Evolutionary conservation across 371 early-diverging fungal genomes (phyloP).

Genomic region (Apophysomyces trapeziformis): DNA sequence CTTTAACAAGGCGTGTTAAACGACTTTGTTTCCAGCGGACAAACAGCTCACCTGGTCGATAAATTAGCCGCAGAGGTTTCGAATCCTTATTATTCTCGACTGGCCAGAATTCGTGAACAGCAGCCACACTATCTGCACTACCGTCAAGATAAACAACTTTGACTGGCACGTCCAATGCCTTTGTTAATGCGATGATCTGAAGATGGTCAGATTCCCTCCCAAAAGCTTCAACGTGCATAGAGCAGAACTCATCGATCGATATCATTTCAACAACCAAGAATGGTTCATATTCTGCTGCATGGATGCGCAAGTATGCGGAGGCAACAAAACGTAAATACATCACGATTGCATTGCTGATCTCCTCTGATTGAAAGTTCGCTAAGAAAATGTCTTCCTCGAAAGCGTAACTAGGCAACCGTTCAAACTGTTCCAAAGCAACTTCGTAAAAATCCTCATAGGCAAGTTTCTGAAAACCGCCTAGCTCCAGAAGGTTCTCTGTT

Average conservation of each 20-base stretch:
- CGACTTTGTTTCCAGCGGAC: neutral
- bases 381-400: constrained; percentile 52
- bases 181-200: constrained; percentile 68
- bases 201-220: constrained; percentile 76
- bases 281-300: constrained; percentile 69
- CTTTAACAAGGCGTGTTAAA: constrained; percentile 27
- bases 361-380: constrained; percentile 61
- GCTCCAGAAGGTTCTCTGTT: constrained; percentile 53
- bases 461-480: constrained; percentile 59
- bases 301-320: constrained; percentile 67
- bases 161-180: constrained; percentile 59
- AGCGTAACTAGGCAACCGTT: constrained; percentile 34
- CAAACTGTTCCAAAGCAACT: constrained; percentile 50
- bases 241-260: constrained; percentile 69
- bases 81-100: constrained; percentile 30
- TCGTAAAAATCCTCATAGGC: constrained; percentile 72
- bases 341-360: constrained; percentile 70
- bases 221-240: constrained; percentile 71
- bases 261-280: constrained; percentile 64
- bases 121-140: constrained; percentile 48
- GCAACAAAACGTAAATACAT: constrained; percentile 69
- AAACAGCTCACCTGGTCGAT: constrained; percentile 43
- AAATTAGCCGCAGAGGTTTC: constrained; percentile 43
- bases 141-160: constrained; percentile 72
- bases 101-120: constrained; percentile 58